Percentiles rank a stretch among this genome's conserved stretches.
Evolutionary conservation across 1,284 basidiomycete species (phyloP).

Genomic region (Stereum hirsutum): DNA sequence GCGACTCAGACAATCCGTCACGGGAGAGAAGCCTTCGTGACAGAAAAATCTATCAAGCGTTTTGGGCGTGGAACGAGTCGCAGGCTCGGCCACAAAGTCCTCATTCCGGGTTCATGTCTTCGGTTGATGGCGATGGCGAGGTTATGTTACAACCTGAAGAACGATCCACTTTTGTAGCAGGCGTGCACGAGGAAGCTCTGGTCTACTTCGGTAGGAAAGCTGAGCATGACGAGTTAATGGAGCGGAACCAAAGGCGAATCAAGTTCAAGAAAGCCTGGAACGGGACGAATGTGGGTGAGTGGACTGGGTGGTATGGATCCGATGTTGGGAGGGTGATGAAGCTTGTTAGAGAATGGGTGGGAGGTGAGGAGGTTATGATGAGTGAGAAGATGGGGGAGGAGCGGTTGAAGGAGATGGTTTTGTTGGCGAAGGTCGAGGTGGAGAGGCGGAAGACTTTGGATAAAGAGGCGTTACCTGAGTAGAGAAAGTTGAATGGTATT

Average conservation of each 20-base stretch:
- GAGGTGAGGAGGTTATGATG: slow-evolving; percentile 21
- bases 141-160: too few species aligned
- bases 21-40: slow-evolving; percentile 31
- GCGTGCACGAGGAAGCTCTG: slow-evolving; percentile 35
- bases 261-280: slow-evolving; percentile 37
- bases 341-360: slow-evolving; percentile 23
- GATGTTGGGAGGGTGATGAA: slow-evolving; percentile 43
- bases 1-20: slow-evolving; percentile 25
- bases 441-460: background rate
- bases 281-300: slow-evolving; percentile 41
- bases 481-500: too few species aligned
- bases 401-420: slow-evolving; percentile 15
- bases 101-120: too few species aligned
- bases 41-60: slow-evolving; percentile 52
- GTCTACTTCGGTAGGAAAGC: slow-evolving; percentile 42
- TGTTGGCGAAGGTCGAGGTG: slow-evolving; percentile 19
- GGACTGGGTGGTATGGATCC: slow-evolving; percentile 42
- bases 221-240: slow-evolving; percentile 32
- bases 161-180: slow-evolving; percentile 10
- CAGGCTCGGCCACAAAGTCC: slow-evolving; percentile 3
- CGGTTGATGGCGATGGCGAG: too few species aligned
- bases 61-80: slow-evolving; percentile 37
- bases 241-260: slow-evolving; percentile 21
- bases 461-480: too few species aligned
- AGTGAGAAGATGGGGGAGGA: slow-evolving; percentile 16